phyloP scores from a whole-genome alignment of 805 yeast species.

The Candida fluviatilis region DNA sequence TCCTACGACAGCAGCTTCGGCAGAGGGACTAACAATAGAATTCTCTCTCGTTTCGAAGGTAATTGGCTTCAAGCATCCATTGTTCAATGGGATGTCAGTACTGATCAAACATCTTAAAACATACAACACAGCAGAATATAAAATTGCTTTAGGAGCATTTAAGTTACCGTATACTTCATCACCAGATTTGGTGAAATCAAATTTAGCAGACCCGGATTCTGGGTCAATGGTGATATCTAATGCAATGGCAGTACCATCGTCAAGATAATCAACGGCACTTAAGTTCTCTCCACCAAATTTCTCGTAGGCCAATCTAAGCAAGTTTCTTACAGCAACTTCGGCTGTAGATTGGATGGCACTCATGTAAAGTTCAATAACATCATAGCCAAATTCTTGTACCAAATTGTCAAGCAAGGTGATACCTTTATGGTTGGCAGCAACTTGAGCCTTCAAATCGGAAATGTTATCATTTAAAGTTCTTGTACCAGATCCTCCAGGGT shows the following conservation, averaged over 20 bases:
- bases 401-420: slow-evolving; percentile 58
- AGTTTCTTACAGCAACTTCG: slow-evolving; percentile 28
- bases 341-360: slow-evolving; percentile 33
- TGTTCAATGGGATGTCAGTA: slow-evolving; percentile 87
- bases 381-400: slow-evolving; percentile 58
- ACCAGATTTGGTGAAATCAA: slow-evolving; percentile 85
- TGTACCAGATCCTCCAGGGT: slow-evolving; percentile 87
- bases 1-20: slow-evolving; percentile 84
- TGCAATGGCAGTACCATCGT: slow-evolving; percentile 72
- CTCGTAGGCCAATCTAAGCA: slow-evolving; percentile 25
- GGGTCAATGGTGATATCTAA: slow-evolving; percentile 47
- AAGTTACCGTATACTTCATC: slow-evolving; percentile 85
- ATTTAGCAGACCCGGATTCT: slow-evolving; percentile 56
- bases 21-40: slow-evolving; percentile 60
- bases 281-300: slow-evolving; percentile 42
- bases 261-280: slow-evolving; percentile 63
- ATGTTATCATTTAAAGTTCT: slow-evolving; percentile 80
- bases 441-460: slow-evolving; percentile 51
- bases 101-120: slow-evolving; percentile 81
- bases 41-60: slow-evolving; percentile 44
- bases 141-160: slow-evolving; percentile 90
- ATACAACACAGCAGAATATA: slow-evolving; percentile 84
- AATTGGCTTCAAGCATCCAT: slow-evolving; percentile 85
- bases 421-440: slow-evolving; percentile 87
- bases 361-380: slow-evolving; percentile 32